phyloP scores from a whole-genome alignment of 164 flowering plant genomes.

The Euptelea pleiosperma region DNA sequence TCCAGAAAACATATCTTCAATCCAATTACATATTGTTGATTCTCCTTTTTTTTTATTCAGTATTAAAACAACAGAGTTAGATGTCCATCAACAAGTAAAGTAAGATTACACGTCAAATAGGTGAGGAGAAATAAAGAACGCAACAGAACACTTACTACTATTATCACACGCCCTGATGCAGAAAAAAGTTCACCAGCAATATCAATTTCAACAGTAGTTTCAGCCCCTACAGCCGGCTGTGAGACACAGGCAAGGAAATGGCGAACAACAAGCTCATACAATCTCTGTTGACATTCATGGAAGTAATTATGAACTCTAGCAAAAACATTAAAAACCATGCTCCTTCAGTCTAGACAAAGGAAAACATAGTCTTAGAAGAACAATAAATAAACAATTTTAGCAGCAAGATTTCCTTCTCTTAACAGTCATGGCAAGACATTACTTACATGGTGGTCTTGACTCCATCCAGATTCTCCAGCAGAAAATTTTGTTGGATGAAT shows the following conservation, averaged over 20 bases:
- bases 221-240: slow-evolving; percentile 95
- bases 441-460: slow-evolving; percentile 81
- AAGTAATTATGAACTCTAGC: slow-evolving; percentile 7
- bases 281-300: slow-evolving; percentile 38
- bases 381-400: neutral
- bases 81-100: too few relatives aligned
- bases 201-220: slow-evolving; percentile 88
- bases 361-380: neutral
- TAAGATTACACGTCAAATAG: too few relatives aligned
- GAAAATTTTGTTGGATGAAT: slow-evolving; percentile 98
- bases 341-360: neutral
- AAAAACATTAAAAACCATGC: neutral
- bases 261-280: slow-evolving; percentile 97
- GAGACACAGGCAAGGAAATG: slow-evolving; percentile 99
- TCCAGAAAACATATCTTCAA: neutral
- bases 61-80: too few relatives aligned
- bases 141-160: slow-evolving; percentile 54
- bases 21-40: neutral
- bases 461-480: slow-evolving; percentile 84
- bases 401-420: neutral
- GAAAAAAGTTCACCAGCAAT: slow-evolving; percentile 92
- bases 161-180: slow-evolving; percentile 73
- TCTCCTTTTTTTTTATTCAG: neutral
- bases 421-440: neutral
- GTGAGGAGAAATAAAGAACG: slow-evolving; percentile 3